phyloP scores from a whole-genome alignment of 2,329 filamentous ascomycete species.

The Ascochyta clinopodiicola region DNA sequence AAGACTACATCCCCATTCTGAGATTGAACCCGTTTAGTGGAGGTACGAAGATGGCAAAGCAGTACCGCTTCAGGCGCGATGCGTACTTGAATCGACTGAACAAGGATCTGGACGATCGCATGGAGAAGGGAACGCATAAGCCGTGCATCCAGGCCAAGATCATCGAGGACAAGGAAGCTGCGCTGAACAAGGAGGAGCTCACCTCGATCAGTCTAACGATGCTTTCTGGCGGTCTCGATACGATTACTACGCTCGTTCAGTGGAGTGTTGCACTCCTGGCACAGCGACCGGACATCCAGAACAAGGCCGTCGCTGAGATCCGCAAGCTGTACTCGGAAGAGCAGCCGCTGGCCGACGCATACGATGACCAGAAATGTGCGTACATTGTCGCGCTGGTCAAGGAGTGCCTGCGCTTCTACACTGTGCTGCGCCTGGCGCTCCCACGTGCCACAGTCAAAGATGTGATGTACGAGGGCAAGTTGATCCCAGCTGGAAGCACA shows the following conservation, averaged over 20 bases:
- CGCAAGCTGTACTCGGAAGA: constrained; percentile 59
- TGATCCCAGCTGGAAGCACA: constrained; percentile 68
- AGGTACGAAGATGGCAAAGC: constrained; percentile 64
- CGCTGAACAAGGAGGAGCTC: constrained; percentile 67
- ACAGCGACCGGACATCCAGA: constrained; percentile 66
- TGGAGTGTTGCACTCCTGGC: constrained; percentile 69
- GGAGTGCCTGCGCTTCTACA: constrained; percentile 68
- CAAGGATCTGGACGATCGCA: constrained; percentile 64
- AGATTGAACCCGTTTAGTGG: constrained; percentile 66
- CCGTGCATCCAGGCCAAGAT: constrained; percentile 73
- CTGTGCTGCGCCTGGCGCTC: constrained; percentile 67
- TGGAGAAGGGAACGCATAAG: constrained; percentile 65
- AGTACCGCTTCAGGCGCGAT: constrained; percentile 67
- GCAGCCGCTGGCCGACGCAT: constrained; percentile 64
- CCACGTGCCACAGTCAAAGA: constrained; percentile 68
- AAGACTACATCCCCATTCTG: constrained; percentile 67
- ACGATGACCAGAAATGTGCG: constrained; percentile 68
- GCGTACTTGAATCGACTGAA: constrained; percentile 66
- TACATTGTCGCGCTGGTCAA: constrained; percentile 69
- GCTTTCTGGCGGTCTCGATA: constrained; percentile 71
- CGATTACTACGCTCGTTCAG: constrained; percentile 68
- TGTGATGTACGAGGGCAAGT: constrained; percentile 62
- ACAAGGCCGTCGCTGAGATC: constrained; percentile 65
- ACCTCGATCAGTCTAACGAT: constrained; percentile 72
- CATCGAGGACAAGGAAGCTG: constrained; percentile 68